Evolutionary conservation across 129 eudicot genomes (phyloP).

Genomic region (Escallonia herrerae): DNA sequence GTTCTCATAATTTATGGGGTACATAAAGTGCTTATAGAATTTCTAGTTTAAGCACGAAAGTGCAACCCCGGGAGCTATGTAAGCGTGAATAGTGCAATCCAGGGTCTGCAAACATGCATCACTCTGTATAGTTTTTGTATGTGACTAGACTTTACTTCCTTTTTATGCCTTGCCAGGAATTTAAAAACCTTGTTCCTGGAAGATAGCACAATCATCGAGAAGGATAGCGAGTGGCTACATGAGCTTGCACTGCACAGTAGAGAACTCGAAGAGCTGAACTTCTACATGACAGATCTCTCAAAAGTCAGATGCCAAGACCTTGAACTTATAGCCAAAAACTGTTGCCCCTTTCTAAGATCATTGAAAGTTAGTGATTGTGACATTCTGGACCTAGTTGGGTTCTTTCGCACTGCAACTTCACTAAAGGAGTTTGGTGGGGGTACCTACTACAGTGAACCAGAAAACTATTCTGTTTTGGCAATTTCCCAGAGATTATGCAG

Average conservation of each 20-base stretch:
- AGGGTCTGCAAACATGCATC: too few relatives aligned
- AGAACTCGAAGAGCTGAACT: slow-evolving; percentile 22
- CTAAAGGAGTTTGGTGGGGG: slow-evolving; percentile 34
- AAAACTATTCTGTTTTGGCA: slow-evolving; percentile 7
- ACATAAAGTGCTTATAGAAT: too few relatives aligned
- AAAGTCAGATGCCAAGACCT: slow-evolving; percentile 22
- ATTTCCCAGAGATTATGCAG: slow-evolving; percentile 16
- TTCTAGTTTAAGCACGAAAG: too few relatives aligned
- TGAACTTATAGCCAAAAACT: slow-evolving; percentile 27
- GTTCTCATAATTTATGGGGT: too few relatives aligned
- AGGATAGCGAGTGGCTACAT: slow-evolving; percentile 34
- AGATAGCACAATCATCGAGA: slow-evolving; percentile 22
- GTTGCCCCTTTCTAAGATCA: slow-evolving; percentile 17
- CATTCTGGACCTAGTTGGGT: slow-evolving; percentile 9
- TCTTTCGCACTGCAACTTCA: slow-evolving; percentile 14
- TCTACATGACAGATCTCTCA: slow-evolving; percentile 24
- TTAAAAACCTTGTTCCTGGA: slow-evolving; percentile 26
- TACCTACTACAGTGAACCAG: slow-evolving; percentile 10
- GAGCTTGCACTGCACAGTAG: slow-evolving; percentile 27
- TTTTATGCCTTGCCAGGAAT: slow-evolving; percentile 9
- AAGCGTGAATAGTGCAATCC: too few relatives aligned
- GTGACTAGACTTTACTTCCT: not conserved
- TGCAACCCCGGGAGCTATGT: too few relatives aligned
- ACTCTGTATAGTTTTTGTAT: too few relatives aligned
- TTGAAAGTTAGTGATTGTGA: slow-evolving; percentile 27